Evolutionary conservation across 2,329 filamentous ascomycete genomes (phyloP).

Genomic region (Colletotrichum destructivum): DNA sequence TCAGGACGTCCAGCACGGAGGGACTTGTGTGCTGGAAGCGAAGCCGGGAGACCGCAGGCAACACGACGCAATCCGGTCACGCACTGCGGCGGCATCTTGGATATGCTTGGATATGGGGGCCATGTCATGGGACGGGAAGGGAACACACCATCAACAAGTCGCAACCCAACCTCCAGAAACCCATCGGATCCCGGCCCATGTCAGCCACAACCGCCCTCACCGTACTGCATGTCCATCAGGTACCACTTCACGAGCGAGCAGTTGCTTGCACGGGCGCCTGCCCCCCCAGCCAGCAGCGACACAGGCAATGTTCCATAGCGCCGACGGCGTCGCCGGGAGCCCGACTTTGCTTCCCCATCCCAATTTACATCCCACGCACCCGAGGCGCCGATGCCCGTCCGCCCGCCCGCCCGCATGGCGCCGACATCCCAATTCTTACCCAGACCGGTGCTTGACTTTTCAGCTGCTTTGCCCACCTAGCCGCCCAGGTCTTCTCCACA

Average conservation of each 20-base stretch:
- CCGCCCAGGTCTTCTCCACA: background rate
- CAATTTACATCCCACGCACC: constrained; percentile 4
- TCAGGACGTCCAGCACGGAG: constrained; percentile 3
- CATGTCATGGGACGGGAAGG: background rate
- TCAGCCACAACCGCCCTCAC: background rate
- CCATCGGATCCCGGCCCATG: constrained; percentile 12
- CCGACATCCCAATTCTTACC: background rate
- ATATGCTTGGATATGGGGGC: too few relatives aligned
- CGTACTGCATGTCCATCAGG: background rate
- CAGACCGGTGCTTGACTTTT: too few relatives aligned
- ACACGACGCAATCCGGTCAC: background rate
- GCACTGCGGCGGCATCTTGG: background rate
- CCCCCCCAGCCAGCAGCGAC: background rate
- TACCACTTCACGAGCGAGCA: background rate
- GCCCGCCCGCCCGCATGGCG: background rate
- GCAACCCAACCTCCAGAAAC: background rate
- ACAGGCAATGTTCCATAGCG: constrained; percentile 19
- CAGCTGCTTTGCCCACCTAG: background rate
- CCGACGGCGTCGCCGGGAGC: constrained; percentile 34
- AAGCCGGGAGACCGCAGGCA: constrained; percentile 6
- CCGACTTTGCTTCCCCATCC: constrained; percentile 7
- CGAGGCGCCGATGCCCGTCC: constrained; percentile 12
- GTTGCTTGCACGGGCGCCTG: too few relatives aligned
- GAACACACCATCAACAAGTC: background rate
- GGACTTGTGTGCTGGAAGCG: background rate